Conservation (phyloP, 2,329 filamentous ascomycete species). For the Trichocomaceae sp. region DNA sequence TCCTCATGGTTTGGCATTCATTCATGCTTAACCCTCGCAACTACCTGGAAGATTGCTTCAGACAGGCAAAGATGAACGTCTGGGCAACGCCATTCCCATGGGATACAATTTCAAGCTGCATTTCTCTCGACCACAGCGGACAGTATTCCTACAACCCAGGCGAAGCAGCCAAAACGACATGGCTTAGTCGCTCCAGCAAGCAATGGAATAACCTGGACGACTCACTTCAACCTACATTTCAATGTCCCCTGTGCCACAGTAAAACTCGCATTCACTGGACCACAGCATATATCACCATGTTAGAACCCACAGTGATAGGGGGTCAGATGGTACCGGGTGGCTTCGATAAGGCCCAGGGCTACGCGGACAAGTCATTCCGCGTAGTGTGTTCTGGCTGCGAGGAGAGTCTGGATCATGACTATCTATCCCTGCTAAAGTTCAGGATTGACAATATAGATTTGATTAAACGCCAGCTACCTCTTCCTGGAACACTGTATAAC, state of each 20-base stretch:
- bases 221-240: not conserved
- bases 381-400: slow-evolving; percentile 47
- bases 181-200: not conserved
- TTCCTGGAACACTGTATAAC: slow-evolving; percentile 62
- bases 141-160: slow-evolving; percentile 1
- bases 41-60: slow-evolving; percentile 63
- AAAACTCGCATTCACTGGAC: slow-evolving; percentile 4
- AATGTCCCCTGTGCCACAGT: slow-evolving; percentile 1
- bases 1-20: slow-evolving; percentile 73
- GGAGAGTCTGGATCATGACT: slow-evolving; percentile 47
- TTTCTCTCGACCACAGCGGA: slow-evolving; percentile 25
- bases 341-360: slow-evolving; percentile 20
- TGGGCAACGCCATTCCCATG: slow-evolving; percentile 62
- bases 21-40: slow-evolving; percentile 67
- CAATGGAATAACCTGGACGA: slow-evolving; percentile 11
- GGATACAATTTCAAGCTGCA: slow-evolving; percentile 49
- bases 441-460: slow-evolving; percentile 48
- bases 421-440: slow-evolving; percentile 57
- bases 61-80: slow-evolving; percentile 45
- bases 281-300: not conserved
- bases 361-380: slow-evolving; percentile 41
- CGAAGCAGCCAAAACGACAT: not conserved
- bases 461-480: slow-evolving; percentile 43
- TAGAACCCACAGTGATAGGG: not conserved
- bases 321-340: not conserved